Evolutionary conservation across 2,329 filamentous ascomycete genomes (phyloP).

Genomic region (Penicillium janthinellum): DNA sequence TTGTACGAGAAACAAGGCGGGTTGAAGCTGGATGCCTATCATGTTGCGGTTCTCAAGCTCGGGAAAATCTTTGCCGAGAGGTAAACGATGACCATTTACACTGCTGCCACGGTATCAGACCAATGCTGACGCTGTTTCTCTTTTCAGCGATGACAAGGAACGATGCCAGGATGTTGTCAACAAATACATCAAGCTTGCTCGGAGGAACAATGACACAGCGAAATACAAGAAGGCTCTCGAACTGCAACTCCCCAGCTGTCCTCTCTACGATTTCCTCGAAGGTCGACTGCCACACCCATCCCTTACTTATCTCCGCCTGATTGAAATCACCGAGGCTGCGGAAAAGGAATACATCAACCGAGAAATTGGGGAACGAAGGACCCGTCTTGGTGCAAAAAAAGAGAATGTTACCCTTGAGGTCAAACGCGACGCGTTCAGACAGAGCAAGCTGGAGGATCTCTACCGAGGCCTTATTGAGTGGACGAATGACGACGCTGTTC

Average conservation of each 20-base stretch:
- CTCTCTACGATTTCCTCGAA: conserved; percentile 80
- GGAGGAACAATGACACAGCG: conserved; percentile 67
- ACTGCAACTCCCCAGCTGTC: conserved; percentile 75
- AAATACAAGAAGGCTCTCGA: conserved; percentile 78
- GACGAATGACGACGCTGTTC: conserved; percentile 80
- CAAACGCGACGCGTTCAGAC: conserved; percentile 76
- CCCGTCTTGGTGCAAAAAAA: conserved; percentile 79
- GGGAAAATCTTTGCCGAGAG: conserved; percentile 72
- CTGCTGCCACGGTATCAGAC: neutral
- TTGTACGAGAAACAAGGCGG: conserved; percentile 77
- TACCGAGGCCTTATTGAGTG: conserved; percentile 88
- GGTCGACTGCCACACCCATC: conserved; percentile 79
- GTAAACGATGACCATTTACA: conserved; percentile 39
- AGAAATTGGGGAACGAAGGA: conserved; percentile 84
- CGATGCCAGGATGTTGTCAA: conserved; percentile 68
- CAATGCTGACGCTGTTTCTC: conserved; percentile 15
- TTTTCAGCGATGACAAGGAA: conserved; percentile 57
- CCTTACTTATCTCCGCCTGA: conserved; percentile 77
- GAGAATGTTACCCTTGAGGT: conserved; percentile 83
- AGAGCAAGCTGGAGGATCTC: conserved; percentile 75
- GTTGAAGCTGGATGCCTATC: conserved; percentile 72
- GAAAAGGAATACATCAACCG: conserved; percentile 89
- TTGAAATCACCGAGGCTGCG: conserved; percentile 79
- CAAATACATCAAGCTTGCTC: conserved; percentile 75
- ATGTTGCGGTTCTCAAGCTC: conserved; percentile 70